Percentiles rank a stretch among this genome's conserved stretches.
These are phyloP conservation scores for Misopates orontium DNA, from an alignment of 257 asterid genomes.

Conservation along the genomic window DNA sequence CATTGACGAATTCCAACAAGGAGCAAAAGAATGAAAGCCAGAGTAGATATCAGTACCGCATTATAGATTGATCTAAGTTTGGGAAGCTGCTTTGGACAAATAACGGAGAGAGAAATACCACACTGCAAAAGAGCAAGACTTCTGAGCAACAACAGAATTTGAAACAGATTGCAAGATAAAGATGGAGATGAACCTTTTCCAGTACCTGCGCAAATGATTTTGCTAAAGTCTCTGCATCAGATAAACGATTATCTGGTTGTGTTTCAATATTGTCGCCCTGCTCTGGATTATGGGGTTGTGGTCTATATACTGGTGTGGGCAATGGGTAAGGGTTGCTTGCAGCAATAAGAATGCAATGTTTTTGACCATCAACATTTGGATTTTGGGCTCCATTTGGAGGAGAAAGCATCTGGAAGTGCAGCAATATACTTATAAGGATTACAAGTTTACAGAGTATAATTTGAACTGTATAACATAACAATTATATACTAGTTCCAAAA, in stretches of 20 bases:
- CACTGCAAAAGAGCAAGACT: constrained; percentile 54
- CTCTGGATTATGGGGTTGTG: constrained; percentile 55
- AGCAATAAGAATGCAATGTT: constrained; percentile 89
- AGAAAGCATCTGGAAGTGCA: constrained; percentile 65
- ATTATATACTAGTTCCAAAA: neutral
- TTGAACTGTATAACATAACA: constrained; percentile 2
- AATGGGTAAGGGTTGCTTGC: constrained; percentile 89
- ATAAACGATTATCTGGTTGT: constrained; percentile 57
- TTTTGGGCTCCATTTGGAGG: constrained; percentile 56
- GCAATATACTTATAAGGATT: constrained; percentile 21
- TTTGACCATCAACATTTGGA: constrained; percentile 65
- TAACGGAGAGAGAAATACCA: constrained; percentile 79
- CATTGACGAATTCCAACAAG: constrained; percentile 18
- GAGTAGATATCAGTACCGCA: constrained; percentile 54
- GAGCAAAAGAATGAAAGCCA: constrained; percentile 18
- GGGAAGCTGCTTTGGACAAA: constrained; percentile 94
- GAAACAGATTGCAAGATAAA: constrained; percentile 21
- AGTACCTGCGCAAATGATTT: constrained; percentile 81
- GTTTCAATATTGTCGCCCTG: constrained; percentile 54
- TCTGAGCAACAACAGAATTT: constrained; percentile 20
- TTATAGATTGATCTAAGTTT: constrained; percentile 74
- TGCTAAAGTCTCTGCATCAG: constrained; percentile 86
- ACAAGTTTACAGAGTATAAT: constrained; percentile 6
- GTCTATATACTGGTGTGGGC: constrained; percentile 73
- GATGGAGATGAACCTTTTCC: neutral